phyloP scores from a whole-genome alignment of 2,329 filamentous ascomycete species.

The Periconia sp. region DNA sequence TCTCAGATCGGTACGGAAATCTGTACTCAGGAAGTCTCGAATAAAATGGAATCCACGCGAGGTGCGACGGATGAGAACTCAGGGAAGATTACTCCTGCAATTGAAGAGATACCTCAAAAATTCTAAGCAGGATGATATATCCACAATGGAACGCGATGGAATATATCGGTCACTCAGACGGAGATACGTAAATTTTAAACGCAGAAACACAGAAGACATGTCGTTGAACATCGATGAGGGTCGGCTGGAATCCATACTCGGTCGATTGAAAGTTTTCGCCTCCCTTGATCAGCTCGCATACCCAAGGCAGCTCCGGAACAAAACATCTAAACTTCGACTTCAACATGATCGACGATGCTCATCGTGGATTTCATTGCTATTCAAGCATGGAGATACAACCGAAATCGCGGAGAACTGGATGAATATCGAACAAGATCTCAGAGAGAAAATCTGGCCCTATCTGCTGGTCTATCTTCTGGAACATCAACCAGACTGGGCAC shows the following conservation, averaged over 20 bases:
- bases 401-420: constrained; percentile 23
- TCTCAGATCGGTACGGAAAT: no score
- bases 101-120: background rate
- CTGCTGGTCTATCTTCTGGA: constrained; percentile 36
- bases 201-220: background rate
- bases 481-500: constrained; percentile 23
- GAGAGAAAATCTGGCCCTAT: constrained; percentile 17
- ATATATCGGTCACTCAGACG: constrained; percentile 32
- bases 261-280: constrained; percentile 21
- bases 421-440: constrained; percentile 12
- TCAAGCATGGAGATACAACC: constrained; percentile 10
- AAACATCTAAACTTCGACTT: constrained; percentile 19
- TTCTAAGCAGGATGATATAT: no score
- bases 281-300: constrained; percentile 26
- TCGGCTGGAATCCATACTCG: background rate
- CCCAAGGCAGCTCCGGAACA: constrained; percentile 11
- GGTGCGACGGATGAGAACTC: background rate
- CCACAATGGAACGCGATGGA: constrained; percentile 11
- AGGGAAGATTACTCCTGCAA: background rate
- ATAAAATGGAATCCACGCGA: no score
- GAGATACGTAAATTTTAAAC: constrained; percentile 21
- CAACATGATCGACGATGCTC: constrained; percentile 21
- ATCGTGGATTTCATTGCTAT: constrained; percentile 13
- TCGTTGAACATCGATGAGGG: constrained; percentile 10
- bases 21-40: no score